Percentiles rank a stretch among this genome's conserved stretches.
Evolutionary conservation across 306 rosid genomes (phyloP).

Genomic region (Dryas alaskensis): DNA sequence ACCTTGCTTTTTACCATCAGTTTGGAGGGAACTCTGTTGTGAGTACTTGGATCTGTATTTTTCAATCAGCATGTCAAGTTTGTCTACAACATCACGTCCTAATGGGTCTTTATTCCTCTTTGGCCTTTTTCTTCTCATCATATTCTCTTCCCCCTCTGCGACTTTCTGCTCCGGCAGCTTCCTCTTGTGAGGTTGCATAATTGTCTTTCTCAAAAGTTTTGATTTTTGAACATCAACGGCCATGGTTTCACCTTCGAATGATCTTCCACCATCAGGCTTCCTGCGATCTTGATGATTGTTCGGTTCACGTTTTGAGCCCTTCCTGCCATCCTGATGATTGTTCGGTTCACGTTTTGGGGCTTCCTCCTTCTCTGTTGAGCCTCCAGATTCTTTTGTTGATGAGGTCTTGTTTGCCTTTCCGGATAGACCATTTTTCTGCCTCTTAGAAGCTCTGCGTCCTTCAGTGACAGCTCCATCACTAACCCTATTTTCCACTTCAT

Average conservation of each 20-base stretch:
- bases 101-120: slow-evolving; percentile 60
- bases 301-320: slow-evolving; percentile 23
- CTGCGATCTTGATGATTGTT: slow-evolving; percentile 30
- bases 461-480: slow-evolving; percentile 35
- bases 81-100: slow-evolving; percentile 67
- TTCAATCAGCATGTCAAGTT: slow-evolving; percentile 87
- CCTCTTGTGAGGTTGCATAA: slow-evolving; percentile 45
- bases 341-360: slow-evolving; percentile 18
- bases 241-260: slow-evolving; percentile 16
- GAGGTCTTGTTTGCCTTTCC: slow-evolving; percentile 19
- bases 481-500: slow-evolving; percentile 22
- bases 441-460: slow-evolving; percentile 39
- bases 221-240: slow-evolving; percentile 18
- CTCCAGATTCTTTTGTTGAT: slow-evolving; percentile 22
- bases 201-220: slow-evolving; percentile 27
- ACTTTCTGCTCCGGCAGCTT: slow-evolving; percentile 43
- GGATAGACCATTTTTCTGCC: slow-evolving; percentile 43
- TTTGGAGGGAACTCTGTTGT: slow-evolving; percentile 38
- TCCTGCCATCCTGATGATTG: slow-evolving; percentile 33
- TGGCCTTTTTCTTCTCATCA: slow-evolving; percentile 38
- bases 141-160: slow-evolving; percentile 30
- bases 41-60: slow-evolving; percentile 76
- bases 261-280: slow-evolving; percentile 31
- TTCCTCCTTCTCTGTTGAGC: slow-evolving; percentile 24
- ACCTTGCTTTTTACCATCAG: slow-evolving; percentile 45